Base-by-base conservation (phyloP, 2,329 filamentous ascomycete species). In the Apiospora rasikravindrae region DNA sequence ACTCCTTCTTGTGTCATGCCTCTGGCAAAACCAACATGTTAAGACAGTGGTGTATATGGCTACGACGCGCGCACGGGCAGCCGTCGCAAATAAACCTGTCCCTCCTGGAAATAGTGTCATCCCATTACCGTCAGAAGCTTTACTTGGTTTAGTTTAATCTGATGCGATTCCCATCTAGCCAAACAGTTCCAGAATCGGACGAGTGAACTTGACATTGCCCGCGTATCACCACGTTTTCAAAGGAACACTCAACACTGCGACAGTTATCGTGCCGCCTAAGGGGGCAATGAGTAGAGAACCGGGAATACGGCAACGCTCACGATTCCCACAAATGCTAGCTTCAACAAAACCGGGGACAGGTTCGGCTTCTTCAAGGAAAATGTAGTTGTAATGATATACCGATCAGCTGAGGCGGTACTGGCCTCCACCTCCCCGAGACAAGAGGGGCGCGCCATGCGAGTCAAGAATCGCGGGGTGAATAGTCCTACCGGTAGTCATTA, bases 391-490 rank as follows among this genome's bases (percentile, higher is more conserved):
- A 22, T 61, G n/a, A 19, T 8, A n/a, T 40, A 37, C 33, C 6
- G 57, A n/a, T 64, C 57, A n/a, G 19, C 57, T 64, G 33, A 40
- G 57, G 29, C 33, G 57, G 33, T 13, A n/a, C 5, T 40, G 57
- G 57, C 57, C 40, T 64, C 57, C 57, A 64, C 57, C 57, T 40
- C 53, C 53, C 53, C 53, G 53, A 61, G 53, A 22, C 53, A 19
- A 57, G 26, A 33, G 26, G 51, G 51, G 53, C 53, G 45, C n/a
- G 45, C 53, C 16, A 37, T 19, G 22, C 57, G 57, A 64, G 57
- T 64, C 57, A 64, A 64, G 33, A 64, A 64, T 64, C 57, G 57
- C 57, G 57, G 57, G 57, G 57, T 24, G 57, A 40, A 40, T 64
- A 64, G 57, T 64, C 33, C 57, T 64, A 40, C 29, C 22, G 33